Evolutionary conservation across 169 alveolate species (phyloP).

Genomic region (Cryptosporidium sp.): DNA sequence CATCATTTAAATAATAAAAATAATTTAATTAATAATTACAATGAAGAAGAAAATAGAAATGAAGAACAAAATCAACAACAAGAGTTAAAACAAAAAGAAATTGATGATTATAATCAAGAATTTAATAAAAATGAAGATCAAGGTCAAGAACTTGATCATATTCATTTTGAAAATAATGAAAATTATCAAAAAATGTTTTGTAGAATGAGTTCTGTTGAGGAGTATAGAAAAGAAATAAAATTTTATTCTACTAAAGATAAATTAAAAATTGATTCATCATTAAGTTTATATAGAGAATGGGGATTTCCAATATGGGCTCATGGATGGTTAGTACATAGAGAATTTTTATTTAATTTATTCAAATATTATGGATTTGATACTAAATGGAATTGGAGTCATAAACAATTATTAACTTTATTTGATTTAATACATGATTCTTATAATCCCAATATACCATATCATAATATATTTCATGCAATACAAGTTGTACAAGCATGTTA

Average conservation of each 20-base stretch:
- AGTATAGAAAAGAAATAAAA: background rate
- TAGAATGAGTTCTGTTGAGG: slow-evolving; percentile 13
- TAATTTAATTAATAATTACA: too few species aligned
- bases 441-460: slow-evolving; percentile 83
- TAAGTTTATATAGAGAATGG: slow-evolving; percentile 59
- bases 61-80: too few species aligned
- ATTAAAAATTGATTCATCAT: background rate
- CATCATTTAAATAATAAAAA: too few species aligned
- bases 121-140: too few species aligned
- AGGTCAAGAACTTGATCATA: too few species aligned
- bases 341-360: slow-evolving; percentile 41
- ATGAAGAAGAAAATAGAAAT: background rate
- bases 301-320: slow-evolving; percentile 69
- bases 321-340: slow-evolving; percentile 44
- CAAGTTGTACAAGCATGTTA: slow-evolving; percentile 85
- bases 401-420: slow-evolving; percentile 11
- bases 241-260: background rate
- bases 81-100: too few species aligned
- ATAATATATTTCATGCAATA: slow-evolving; percentile 87
- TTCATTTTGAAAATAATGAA: too few species aligned
- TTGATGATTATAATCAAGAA: too few species aligned
- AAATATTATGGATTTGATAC: slow-evolving; percentile 35
- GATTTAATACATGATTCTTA: slow-evolving; percentile 75
- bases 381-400: slow-evolving; percentile 55
- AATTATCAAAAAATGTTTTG: background rate